These are phyloP conservation scores for Monosporascus sp. DNA, from an alignment of 2,329 filamentous ascomycete species.

Conservation along the genomic window DNA sequence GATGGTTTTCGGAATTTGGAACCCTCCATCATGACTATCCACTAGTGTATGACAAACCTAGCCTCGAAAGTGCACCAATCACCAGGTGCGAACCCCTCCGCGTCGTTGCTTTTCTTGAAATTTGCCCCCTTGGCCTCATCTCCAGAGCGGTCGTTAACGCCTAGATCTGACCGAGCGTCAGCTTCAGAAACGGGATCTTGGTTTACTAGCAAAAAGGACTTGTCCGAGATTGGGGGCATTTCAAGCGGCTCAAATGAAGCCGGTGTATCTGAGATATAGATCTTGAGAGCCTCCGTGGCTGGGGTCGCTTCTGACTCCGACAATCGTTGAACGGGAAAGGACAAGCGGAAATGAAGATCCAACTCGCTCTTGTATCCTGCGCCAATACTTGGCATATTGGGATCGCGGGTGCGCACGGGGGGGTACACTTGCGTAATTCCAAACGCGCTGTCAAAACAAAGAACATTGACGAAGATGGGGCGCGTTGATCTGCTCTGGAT, in stretches of 20 bases:
- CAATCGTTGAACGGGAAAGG: background rate
- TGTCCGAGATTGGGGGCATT: background rate
- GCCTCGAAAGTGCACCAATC: background rate
- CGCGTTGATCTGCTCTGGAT: background rate
- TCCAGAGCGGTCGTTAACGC: background rate
- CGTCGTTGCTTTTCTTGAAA: background rate
- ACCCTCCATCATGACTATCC: no score
- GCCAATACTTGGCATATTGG: background rate
- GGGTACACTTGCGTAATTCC: background rate
- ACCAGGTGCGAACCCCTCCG: background rate
- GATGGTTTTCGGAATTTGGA: no score
- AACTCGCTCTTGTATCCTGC: background rate
- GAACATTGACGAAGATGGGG: background rate
- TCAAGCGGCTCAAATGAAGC: background rate
- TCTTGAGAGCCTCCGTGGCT: background rate
- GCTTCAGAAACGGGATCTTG: background rate
- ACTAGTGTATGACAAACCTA: background rate
- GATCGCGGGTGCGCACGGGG: background rate
- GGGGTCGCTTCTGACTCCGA: background rate
- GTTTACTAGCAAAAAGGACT: background rate
- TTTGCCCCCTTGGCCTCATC: background rate
- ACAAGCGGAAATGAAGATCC: background rate
- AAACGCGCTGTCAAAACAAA: background rate
- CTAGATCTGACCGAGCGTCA: background rate
- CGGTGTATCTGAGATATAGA: background rate